phyloP scores from a whole-genome alignment of 345 rosid genomes.

The Firmiana major region DNA sequence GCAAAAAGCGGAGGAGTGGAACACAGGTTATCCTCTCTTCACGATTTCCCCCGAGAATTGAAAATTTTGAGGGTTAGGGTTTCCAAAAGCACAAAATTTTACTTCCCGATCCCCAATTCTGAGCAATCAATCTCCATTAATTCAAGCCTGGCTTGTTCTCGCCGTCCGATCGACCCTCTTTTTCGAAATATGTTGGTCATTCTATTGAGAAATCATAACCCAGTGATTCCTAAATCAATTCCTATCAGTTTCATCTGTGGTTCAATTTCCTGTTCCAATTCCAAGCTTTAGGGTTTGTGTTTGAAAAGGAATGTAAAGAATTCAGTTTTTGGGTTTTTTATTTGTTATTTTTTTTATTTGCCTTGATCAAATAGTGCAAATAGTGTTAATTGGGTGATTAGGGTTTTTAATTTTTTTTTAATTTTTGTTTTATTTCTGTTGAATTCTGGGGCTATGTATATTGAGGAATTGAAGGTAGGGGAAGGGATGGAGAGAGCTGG shows the following conservation, averaged over 20 bases:
- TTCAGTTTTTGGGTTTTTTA: not conserved
- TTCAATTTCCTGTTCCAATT: conserved; percentile 28
- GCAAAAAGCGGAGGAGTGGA: conserved; percentile 35
- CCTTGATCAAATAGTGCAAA: conserved; percentile 11
- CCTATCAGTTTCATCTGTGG: conserved; percentile 12
- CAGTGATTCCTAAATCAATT: conserved; percentile 16
- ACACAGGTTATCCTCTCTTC: conserved; percentile 30
- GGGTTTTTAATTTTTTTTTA: conserved; percentile 15
- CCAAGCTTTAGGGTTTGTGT: conserved; percentile 32
- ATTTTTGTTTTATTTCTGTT: conserved; percentile 3
- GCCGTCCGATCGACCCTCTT: conserved; percentile 20
- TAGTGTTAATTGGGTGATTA: conserved; percentile 12
- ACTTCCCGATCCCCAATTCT: not conserved
- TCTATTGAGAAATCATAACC: conserved; percentile 16
- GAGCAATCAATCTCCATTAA: not conserved
- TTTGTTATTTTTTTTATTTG: too few relatives aligned
- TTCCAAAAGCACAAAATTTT: not conserved
- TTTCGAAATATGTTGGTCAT: conserved; percentile 34
- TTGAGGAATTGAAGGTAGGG: conserved; percentile 64
- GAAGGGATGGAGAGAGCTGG: conserved; percentile 32
- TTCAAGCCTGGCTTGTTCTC: conserved; percentile 20
- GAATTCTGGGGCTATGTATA: conserved; percentile 54
- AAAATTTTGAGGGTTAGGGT: not conserved
- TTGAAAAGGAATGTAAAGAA: conserved; percentile 5
- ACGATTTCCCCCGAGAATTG: conserved; percentile 21